phyloP scores from a whole-genome alignment of 108 stramenopile genomes.

The Cyclostephanos tholiformis region DNA sequence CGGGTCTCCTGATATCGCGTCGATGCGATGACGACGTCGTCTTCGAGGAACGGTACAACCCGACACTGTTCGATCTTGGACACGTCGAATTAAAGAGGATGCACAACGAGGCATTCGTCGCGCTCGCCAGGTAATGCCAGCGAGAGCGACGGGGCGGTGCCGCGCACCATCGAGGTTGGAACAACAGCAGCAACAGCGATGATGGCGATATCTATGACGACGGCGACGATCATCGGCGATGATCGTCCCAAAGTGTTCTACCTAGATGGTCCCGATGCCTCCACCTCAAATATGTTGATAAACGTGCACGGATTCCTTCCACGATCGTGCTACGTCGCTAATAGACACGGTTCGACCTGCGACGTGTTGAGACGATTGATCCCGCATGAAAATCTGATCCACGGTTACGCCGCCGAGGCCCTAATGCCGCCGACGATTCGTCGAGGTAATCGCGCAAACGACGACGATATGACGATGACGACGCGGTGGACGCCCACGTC shows the following conservation, averaged over 20 bases:
- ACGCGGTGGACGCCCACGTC: not conserved
- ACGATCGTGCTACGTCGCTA: constrained; percentile 54
- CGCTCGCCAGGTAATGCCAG: constrained; percentile 42
- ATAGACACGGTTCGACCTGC: constrained; percentile 51
- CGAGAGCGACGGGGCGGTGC: constrained; percentile 1
- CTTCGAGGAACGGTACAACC: constrained; percentile 58
- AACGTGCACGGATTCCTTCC: constrained; percentile 15
- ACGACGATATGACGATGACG: not conserved
- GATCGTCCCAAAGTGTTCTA: constrained; percentile 45
- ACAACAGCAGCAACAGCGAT: not conserved
- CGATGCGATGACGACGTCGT: not conserved
- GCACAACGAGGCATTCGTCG: constrained; percentile 54
- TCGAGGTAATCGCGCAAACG: not conserved
- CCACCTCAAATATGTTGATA: constrained; percentile 37
- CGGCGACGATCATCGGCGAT: not conserved
- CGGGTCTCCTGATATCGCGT: constrained; percentile 28
- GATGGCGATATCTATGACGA: not conserved
- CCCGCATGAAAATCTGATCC: constrained; percentile 43
- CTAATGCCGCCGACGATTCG: constrained; percentile 10
- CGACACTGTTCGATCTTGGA: constrained; percentile 29
- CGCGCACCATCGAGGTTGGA: not conserved
- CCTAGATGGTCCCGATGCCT: constrained; percentile 55
- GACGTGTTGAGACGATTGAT: constrained; percentile 18
- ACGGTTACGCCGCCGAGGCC: constrained; percentile 45
- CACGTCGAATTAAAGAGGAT: constrained; percentile 51